Evolutionary conservation across 1,139 yeast genomes (phyloP), one percentile per base, ranked within the genome.

Genomic region (Candida sojae): DNA sequence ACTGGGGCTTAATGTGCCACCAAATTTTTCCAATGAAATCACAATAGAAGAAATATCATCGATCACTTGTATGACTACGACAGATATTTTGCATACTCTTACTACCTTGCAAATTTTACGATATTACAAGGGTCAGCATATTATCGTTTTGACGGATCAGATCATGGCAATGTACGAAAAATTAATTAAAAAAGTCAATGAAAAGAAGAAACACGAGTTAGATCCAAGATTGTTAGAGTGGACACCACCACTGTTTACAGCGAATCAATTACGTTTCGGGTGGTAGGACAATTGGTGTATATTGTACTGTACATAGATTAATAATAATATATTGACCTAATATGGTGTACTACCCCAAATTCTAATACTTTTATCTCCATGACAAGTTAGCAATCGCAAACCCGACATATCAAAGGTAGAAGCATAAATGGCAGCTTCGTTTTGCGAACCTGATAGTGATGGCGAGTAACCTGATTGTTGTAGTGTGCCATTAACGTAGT

Each of bases 211-310:
- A 58, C 93, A 89, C 60, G 80, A 83, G 49, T 79, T 93, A 51
- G 92, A 88, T 57, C 86, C 96, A 0, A 67, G 75, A 4, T 82
- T 80, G 58, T 73, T 93, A 50, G 74, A 77, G 33, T 93, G 99
- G 99, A 88, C 88, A 53, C 98, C 99, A 5, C 99, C 99, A 0
- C 86, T 88, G 23, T 93, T 93, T 64, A 92, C 97, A 1, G 97
- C 98, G 21, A 92, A 96, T 48, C 98, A 93, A 72, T 73, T 93
- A 60, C 78, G 98, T 57, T 93, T 93, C 68, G 98, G 97, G 2
- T 92, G 97, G 97, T 92, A 70, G 55, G 26, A 38, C 11, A 17
- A 26, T 8, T 26, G 21, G 2, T 26, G 4, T 6, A 4, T 8
- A 26, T 6, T 6, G 4, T 26, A 26, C 9, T 42, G 36, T 43